Evolutionary conservation across 164 flowering plant species (phyloP).

Genomic region (Sextonia rubra): DNA sequence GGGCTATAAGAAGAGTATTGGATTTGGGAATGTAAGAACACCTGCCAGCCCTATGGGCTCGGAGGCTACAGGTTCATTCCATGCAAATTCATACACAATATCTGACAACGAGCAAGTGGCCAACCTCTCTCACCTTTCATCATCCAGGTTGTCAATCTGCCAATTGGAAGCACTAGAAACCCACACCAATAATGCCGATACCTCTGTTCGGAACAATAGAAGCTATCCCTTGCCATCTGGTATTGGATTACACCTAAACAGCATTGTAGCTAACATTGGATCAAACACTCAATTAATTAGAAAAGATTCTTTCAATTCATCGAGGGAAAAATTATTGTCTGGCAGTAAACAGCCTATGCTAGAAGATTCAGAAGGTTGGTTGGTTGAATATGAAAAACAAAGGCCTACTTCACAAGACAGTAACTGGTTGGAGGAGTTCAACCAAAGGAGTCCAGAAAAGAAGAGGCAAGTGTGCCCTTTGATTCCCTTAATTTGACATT

Average conservation of each 20-base stretch:
- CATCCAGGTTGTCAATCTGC: conserved; percentile 11
- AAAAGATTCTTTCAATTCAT: conserved; percentile 13
- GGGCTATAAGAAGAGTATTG: conserved; percentile 8
- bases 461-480: conserved; percentile 34
- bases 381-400: conserved; percentile 21
- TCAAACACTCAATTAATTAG: conserved; percentile 19
- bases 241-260: conserved; percentile 14
- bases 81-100: conserved; percentile 14
- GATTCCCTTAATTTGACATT: conserved; percentile 4
- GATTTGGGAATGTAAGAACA: conserved; percentile 12
- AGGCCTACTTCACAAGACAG: conserved; percentile 17
- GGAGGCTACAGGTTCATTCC: neutral
- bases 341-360: conserved; percentile 6
- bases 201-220: conserved; percentile 14
- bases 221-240: conserved; percentile 46
- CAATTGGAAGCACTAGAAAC: conserved; percentile 6
- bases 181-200: conserved; percentile 7
- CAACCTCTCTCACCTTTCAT: conserved; percentile 13
- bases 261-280: conserved; percentile 24
- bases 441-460: conserved; percentile 42
- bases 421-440: conserved; percentile 34
- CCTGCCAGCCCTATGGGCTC: conserved; percentile 11
- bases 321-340: conserved; percentile 15
- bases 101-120: conserved; percentile 11
- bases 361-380: conserved; percentile 17